These are phyloP conservation scores for Phalaenopsis aphrodite DNA, from an alignment of 106 monocot species.

Conservation along the genomic window DNA sequence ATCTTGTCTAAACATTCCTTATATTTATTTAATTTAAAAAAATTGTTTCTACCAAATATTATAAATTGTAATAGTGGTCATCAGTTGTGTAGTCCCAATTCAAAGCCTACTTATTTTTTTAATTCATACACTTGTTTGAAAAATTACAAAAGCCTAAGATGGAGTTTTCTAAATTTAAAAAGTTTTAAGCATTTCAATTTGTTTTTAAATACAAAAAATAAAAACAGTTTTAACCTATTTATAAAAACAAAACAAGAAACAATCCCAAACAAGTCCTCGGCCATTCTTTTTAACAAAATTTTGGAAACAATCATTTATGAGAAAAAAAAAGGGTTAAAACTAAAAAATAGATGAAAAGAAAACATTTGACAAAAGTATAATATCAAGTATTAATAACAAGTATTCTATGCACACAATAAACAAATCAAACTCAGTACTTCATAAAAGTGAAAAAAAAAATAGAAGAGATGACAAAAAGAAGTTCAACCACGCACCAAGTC, in stretches of 20 bases:
- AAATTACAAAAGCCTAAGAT: no score
- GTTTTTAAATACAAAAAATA: no score
- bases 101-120: no score
- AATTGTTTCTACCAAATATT: background rate
- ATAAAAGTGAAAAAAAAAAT: background rate
- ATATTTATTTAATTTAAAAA: background rate
- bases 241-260: background rate
- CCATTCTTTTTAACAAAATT: background rate
- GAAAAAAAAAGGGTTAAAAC: background rate
- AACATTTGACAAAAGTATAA: background rate
- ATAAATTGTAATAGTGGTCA: no score
- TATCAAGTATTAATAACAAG: no score
- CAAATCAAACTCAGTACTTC: background rate
- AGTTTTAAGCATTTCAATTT: no score
- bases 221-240: background rate
- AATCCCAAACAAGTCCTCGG: background rate
- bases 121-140: no score
- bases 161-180: no score
- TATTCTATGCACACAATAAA: background rate
- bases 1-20: background rate
- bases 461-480: slow-evolving; percentile 2
- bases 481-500: slow-evolving; percentile 59
- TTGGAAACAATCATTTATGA: background rate
- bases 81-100: no score
- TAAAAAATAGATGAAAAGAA: background rate